phyloP scores from a whole-genome alignment of 345 rosid genomes.

The Cardamine resedifolia region DNA sequence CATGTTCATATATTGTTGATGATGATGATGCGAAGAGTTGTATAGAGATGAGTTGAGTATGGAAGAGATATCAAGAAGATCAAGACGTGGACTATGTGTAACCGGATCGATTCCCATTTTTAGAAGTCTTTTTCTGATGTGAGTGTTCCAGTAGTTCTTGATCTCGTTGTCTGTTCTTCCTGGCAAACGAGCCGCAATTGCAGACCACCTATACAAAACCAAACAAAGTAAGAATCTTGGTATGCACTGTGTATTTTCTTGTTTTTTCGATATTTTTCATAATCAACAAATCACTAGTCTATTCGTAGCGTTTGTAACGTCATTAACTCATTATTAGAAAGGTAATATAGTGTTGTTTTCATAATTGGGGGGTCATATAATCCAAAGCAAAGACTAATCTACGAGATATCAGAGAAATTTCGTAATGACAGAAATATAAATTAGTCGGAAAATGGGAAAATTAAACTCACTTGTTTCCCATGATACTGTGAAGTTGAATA shows the following conservation, averaged over 20 bases:
- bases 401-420: not conserved
- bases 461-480: constrained; percentile 74
- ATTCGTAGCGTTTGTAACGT: not conserved
- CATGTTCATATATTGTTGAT: constrained; percentile 25
- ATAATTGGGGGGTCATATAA: not conserved
- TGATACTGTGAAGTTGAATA: constrained; percentile 62
- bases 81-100: constrained; percentile 73
- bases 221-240: not conserved
- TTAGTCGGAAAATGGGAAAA: not conserved
- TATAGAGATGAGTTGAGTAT: constrained; percentile 41
- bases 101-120: constrained; percentile 89
- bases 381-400: not conserved
- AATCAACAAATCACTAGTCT: not conserved
- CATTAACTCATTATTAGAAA: not conserved
- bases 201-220: constrained; percentile 68
- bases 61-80: constrained; percentile 55
- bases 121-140: constrained; percentile 64
- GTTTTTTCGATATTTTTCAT: not conserved
- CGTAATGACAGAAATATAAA: not conserved
- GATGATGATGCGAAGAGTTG: constrained; percentile 38
- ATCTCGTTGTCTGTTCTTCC: constrained; percentile 93
- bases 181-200: constrained; percentile 75
- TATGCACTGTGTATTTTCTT: not conserved
- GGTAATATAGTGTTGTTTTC: not conserved
- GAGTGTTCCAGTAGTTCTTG: constrained; percentile 91